phyloP scores from a whole-genome alignment of 176 grass and related monocot genomes.

The Juncus inflexus region DNA sequence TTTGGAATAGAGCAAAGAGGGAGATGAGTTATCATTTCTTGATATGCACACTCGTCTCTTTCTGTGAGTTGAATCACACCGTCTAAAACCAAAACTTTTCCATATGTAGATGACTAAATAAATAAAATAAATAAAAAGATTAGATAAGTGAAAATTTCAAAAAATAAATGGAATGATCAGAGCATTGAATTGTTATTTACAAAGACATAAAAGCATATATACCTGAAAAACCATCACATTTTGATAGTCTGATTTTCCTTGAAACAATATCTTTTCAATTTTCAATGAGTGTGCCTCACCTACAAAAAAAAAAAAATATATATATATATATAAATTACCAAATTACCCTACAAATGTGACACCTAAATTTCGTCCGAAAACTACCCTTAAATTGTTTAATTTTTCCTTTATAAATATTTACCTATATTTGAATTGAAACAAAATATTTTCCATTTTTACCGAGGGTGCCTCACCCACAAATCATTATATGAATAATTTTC shows the following conservation, averaged over 20 bases:
- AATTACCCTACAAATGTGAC: no score
- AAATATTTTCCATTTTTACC: no score
- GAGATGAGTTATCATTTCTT: constrained; percentile 98
- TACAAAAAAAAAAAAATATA: constrained; percentile 18
- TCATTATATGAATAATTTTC: no score
- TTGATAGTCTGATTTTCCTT: constrained; percentile 87
- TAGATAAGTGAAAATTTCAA: background rate
- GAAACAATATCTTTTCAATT: constrained; percentile 81
- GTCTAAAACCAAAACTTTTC: constrained; percentile 90
- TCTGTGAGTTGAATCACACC: constrained; percentile 93
- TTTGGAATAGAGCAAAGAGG: constrained; percentile 84
- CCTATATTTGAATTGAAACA: no score
- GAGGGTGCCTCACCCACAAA: no score
- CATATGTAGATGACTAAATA: constrained; percentile 69
- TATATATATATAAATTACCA: no score
- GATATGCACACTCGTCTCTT: constrained; percentile 87
- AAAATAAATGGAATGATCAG: background rate
- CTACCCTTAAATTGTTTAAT: no score
- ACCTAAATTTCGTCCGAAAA: no score
- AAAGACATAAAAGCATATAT: background rate
- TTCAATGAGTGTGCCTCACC: constrained; percentile 97
- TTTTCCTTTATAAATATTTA: no score
- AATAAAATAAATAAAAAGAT: constrained; percentile 9
- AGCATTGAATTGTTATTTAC: constrained; percentile 2
- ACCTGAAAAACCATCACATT: constrained; percentile 96